Evolutionary conservation across 176 grass and related monocot genomes (phyloP), one percentile per base, ranked within the genome.

Genomic region (Cocos nucifera): DNA sequence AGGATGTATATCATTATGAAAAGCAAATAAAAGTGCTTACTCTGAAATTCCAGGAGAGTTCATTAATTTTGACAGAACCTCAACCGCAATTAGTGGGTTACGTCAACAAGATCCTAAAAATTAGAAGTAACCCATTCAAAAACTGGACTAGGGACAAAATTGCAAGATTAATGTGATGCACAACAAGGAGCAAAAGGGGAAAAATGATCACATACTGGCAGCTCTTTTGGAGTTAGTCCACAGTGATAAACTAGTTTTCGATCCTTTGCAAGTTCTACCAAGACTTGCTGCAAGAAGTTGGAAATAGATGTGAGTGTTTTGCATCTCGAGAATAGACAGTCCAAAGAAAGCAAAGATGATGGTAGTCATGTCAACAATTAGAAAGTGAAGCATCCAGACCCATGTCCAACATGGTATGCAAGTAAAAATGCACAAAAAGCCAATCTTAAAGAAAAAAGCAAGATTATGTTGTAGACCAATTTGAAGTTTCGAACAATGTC

Each of bases 191-290:
- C 0, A 28, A 28, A 67, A 54, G 16, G 58, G 2, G 12, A 70
- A 56, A 44, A 49, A 72, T 39, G n/a, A 25, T 50, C 27, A 2
- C 61, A 69, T 88, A 97, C 92, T 51, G 73, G 87, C 60, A 97
- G 82, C 73, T 97, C 91, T 69, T 71, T 61, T 54, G 92, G 83
- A 77, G 83, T 85, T 53, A 91, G 74, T 15, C 83, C 84, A 7
- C 87, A 97, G 79, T 85, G 83, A 72, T 91, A 91, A 56, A 97
- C 81, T 58, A 97, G 78, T 85, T 97, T 97, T 62, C 72, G 71
- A 29, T 97, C 84, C 76, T 82, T 97, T 3, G 78, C 75, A 53
- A 97, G 67, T 68, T 88, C 81, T 48, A 70, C 17, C 20, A 73
- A 22, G 75, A 97, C 82, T 91, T 91, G 76, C 92, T 97, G 84